Evolutionary conservation across 129 eudicot genomes (phyloP), one percentile per base, ranked within the genome.

Genomic region (Saussurea involucrata): DNA sequence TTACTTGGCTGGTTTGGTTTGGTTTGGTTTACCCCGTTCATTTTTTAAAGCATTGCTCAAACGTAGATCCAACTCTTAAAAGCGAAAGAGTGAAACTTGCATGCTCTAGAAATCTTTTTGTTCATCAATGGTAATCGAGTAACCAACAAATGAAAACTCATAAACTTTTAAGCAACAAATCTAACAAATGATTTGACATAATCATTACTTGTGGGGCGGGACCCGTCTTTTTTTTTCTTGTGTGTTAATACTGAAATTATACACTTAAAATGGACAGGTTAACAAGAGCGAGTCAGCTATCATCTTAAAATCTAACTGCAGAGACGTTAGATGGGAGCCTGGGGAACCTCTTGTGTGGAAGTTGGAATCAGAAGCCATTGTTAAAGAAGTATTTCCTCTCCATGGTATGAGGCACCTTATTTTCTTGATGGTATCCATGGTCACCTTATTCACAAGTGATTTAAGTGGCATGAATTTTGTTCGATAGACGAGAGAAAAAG

Each of bases 341-440:
- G 87, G 90, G 67, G 92, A 95, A 77, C 79, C 92, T 63, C 90
- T 95, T 70, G 76, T 95, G 75, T 87, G 76, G 78, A 95, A 84
- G 78, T 71, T 89, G 79, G 94, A 91, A 79, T 67, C 79, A 24
- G 80, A 76, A 73, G 88, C 86, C 63, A 83, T 95, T 66, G 87
- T 92, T 77, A 92, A 95, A 76, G 96, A 95, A 86, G 92, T 95
- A 25, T 91, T 87, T 72, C 96, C 99, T 77, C 78, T 95, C 73
- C 97, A 95, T 77, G 99, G 99, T 95, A 86, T 58, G 65, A 15
- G n/a, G n/a, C 36, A 3, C 63, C 46, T 24, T 71, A 76, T 13
- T 11, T 46, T 24, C 37, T 58, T 49, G 20, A 37, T 61, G 18
- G 55, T 27, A 73, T 73, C 28, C 31, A 9, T 65, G 53, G 24